phyloP scores from a whole-genome alignment of 305 asterid genomes.

The Caryopteris hybrid region DNA sequence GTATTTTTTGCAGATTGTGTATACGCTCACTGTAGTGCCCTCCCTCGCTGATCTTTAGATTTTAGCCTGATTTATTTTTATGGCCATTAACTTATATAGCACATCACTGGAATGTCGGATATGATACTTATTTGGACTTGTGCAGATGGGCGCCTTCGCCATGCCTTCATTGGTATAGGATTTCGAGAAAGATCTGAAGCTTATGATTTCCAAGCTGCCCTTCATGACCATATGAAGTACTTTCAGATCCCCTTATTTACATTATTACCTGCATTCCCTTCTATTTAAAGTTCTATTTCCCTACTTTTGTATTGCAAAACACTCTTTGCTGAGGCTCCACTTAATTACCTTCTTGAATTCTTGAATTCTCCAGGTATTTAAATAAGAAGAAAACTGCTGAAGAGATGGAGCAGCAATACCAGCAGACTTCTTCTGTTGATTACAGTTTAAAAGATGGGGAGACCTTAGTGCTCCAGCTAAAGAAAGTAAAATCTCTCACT shows the following conservation, averaged over 20 bases:
- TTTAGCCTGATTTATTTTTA: not conserved
- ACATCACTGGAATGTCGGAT: not conserved
- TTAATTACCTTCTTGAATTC: conserved; percentile 5
- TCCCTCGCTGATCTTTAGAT: not conserved
- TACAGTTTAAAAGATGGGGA: conserved; percentile 97
- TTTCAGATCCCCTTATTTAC: too few relatives aligned
- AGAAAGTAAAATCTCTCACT: conserved; percentile 42
- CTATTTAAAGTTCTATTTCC: not conserved
- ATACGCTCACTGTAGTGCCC: not conserved
- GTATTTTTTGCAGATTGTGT: not conserved
- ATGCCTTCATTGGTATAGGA: conserved; percentile 97
- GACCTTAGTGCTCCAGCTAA: conserved; percentile 81
- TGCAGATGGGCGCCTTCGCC: conserved; percentile 88
- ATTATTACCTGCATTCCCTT: too few relatives aligned
- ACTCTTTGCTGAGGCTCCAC: not conserved
- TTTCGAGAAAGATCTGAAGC: conserved; percentile 98
- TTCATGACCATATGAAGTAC: conserved; percentile 96
- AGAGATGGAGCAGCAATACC: conserved; percentile 96
- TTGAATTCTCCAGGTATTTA: conserved; percentile 55
- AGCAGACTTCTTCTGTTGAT: conserved; percentile 70
- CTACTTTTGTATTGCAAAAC: not conserved
- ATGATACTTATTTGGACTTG: not conserved
- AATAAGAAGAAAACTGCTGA: conserved; percentile 93
- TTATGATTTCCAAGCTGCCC: conserved; percentile 97
- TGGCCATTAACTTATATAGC: not conserved